Evolutionary conservation across 2,329 filamentous ascomycete species (phyloP).

Genomic region (Penicillium rolfsii): DNA sequence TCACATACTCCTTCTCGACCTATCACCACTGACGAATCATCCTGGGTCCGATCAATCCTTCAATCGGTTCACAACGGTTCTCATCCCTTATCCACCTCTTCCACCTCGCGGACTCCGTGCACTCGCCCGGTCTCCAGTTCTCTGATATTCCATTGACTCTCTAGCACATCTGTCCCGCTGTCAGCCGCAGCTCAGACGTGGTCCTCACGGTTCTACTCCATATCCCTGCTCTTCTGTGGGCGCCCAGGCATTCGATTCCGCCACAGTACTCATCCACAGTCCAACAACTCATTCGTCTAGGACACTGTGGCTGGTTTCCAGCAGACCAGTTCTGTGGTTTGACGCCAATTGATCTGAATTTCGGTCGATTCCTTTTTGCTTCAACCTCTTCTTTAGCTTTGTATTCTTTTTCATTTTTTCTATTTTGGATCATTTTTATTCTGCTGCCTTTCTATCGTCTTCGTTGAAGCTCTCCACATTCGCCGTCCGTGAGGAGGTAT

Average conservation of each 20-base stretch:
- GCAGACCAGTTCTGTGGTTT: background rate
- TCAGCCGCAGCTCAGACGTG: background rate
- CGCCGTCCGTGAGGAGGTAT: constrained; percentile 2
- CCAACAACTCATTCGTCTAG: background rate
- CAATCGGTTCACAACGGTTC: constrained; percentile 4
- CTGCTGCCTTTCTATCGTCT: constrained; percentile 1
- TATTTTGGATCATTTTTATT: background rate
- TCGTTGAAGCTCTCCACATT: constrained; percentile 6
- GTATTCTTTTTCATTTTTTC: background rate
- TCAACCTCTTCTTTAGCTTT: background rate
- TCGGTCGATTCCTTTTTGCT: background rate
- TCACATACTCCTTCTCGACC: background rate
- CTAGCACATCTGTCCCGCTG: constrained; percentile 1
- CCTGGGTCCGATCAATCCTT: background rate
- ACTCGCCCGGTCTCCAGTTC: background rate
- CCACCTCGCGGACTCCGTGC: background rate
- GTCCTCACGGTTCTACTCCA: background rate
- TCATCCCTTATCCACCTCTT: background rate
- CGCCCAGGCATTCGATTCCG: background rate
- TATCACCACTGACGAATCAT: background rate
- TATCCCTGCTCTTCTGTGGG: background rate
- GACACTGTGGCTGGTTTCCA: background rate
- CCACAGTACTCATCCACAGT: constrained; percentile 1
- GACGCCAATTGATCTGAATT: background rate
- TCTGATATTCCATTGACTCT: background rate